Evolutionary conservation across 371 early-diverging fungal species (phyloP), one percentile per base, ranked within the genome.

Genomic region (Mucor velutinosus): DNA sequence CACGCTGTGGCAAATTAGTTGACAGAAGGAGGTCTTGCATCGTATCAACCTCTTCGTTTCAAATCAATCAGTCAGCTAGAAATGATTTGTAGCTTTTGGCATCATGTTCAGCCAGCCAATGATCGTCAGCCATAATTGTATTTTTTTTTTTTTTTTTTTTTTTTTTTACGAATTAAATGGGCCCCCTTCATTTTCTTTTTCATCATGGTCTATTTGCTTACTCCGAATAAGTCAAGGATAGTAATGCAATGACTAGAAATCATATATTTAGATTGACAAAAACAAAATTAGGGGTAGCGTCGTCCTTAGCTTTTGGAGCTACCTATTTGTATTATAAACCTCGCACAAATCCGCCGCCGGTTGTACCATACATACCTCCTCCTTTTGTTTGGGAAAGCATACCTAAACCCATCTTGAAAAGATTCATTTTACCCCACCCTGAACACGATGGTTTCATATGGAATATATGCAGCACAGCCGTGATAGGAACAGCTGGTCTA

Each of bases 401-500:
- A 55, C 77, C 82, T 10, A 62, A 56, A 32, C 70, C 71, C 17
- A 70, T 81, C 29, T 64, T 68, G 23, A 62, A 64, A 21, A 70
- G 75, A n/a, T 80, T 71, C 23, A 68, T 62, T 0, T 27, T 65
- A 49, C 70, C 69, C 55, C 21, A 61, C 21, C 72, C 72, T 33
- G 58, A 58, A 14, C 10, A 61, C 10, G 73, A 68, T 45, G 77
- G 70, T n/a, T 11, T 53, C 19, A 66, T 85, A 64, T 90, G 90
- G 90, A 66, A 79, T 64, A 65, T 76, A 8, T 70, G 77, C 15
- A 85, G 84, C 56, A 68, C 77, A 15, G 70, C 72, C 0, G 78
- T 84, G 0, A 70, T 89, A 8, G 82, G 82, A 8, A 63, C 75
- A 7, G 75, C 82, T n/a, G 82, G 84, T 4, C 17, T 75, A 8